Evolutionary conservation across 2,329 filamentous ascomycete genomes (phyloP), one percentile per base, ranked within the genome.

Genomic region (Geosmithia putterillii): DNA sequence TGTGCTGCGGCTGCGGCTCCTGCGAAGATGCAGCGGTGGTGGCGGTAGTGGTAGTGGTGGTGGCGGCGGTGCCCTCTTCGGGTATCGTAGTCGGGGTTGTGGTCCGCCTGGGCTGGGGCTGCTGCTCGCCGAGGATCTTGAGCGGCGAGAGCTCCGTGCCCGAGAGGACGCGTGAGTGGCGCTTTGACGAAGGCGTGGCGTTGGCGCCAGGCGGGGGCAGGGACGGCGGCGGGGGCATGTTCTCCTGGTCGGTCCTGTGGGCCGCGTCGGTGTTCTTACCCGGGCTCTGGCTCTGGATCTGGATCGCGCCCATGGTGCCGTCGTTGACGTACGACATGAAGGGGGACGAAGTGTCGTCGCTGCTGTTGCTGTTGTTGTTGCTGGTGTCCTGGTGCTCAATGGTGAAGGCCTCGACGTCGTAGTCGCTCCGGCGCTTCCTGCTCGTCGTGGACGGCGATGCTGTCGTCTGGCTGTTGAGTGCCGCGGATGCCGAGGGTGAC

Each of bases 121-220:
- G 39, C 47, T 43, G 45, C 48, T 52, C 60, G 25, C 64, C 55
- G 32, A 79, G 62, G 41, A 79, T 74, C 60, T 74, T 75, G 32
- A 79, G 63, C 35, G 74, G 74, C 42, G 74, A 75, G 25, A 77
- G 67, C 51, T 74, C 73, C 45, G 61, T 68, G 44, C 74, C 74
- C 28, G 74, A 76, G 43, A 77, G 60, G 49, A 79, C 69, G 48
- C 74, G 69, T 19, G 73, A 76, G 46, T 71, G 67, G 40, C 71
- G 60, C 55, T 51, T 72, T 73, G 41, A 62, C 61, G n/a, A n/a
- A n/a, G n/a, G n/a, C n/a, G n/a, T n/a, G n/a, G n/a, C n/a, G n/a
- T n/a, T n/a, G n/a, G n/a, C n/a, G n/a, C n/a, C n/a, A n/a, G n/a
- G n/a, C n/a, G n/a, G n/a, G n/a, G n/a, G n/a, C n/a, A n/a, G n/a